Base-by-base conservation (phyloP, 305 asterid species). In the Lippia alba region DNA sequence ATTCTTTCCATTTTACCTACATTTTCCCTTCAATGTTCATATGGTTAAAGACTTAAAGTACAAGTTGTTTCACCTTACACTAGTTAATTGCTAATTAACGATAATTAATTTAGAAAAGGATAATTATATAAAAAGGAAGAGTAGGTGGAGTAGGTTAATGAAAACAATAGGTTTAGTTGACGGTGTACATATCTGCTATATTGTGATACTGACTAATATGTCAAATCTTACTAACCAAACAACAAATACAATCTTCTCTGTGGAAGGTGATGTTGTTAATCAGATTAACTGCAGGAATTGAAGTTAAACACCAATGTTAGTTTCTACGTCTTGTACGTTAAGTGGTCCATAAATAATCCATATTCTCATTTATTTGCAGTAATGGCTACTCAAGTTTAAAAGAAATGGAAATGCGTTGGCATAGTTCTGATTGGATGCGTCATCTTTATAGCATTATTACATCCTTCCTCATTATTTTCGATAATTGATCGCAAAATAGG, bases 351-450 rank as follows among this genome's bases (percentile, higher is more conserved):
- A 57, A 33, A 24, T 76, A 65, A 78, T 63, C 82, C 74, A 64
- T 49, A 57, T 41, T 76, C 41, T 32, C 57, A 70, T 58, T 67
- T 82, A 34, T 63, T 71, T 71, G 81, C 73, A 75, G 83, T 83
- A 75, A 73, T 80, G 34, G 71, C 76, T 83, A 80, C 85, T 80
- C 85, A 69, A 69, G 81, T 66, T 78, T 68, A 75, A 4, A 50
- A 51, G 33, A 66, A 62, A 69, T 80, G 59, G 48, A 68, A 50
- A 30, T 57, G 64, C 45, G 59, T 51, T 15, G 56, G 6, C 30
- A 24, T 20, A 44, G 34, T 64, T 46, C n/a, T 30, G 24, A 55
- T 55, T 54, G 20, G 16, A 44, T 49, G 8, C 18, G 0, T 57
- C 58, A 46, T 36, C 61, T 70, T 49, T 24, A 1, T 56, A 39